These are phyloP conservation scores for Melocanna baccifera DNA, from an alignment of 176 grass and related monocot genomes.

Conservation along the genomic window DNA sequence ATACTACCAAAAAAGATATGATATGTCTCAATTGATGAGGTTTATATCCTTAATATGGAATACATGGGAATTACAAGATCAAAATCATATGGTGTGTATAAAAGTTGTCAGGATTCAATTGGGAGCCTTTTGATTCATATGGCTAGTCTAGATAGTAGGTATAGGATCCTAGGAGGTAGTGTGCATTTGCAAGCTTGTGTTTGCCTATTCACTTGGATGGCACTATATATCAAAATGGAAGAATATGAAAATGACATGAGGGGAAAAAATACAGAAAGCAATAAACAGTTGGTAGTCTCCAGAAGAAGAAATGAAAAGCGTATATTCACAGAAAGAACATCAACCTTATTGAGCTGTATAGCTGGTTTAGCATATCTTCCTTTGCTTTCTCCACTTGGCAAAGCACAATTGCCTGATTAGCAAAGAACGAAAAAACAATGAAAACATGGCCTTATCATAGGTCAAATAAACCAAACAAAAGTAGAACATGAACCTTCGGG, in stretches of 20 bases:
- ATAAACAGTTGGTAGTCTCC: neutral
- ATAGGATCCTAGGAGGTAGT: neutral
- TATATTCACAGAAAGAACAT: conserved; percentile 10
- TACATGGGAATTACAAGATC: neutral
- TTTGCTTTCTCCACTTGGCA: conserved; percentile 99
- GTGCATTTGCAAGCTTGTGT: neutral
- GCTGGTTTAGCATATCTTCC: conserved; percentile 96
- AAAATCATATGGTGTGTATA: neutral
- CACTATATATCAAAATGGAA: neutral
- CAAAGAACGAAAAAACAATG: conserved; percentile 19
- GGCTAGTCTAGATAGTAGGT: neutral
- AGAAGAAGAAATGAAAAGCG: neutral
- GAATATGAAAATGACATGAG: neutral
- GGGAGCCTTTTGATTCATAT: neutral
- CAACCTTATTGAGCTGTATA: conserved; percentile 92
- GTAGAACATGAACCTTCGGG: conserved; percentile 66
- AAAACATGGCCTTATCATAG: neutral
- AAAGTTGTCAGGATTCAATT: neutral
- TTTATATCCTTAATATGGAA: neutral
- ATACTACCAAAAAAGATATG: neutral
- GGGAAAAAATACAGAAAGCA: neutral
- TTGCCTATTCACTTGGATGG: neutral
- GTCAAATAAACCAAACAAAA: neutral
- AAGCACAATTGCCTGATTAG: conserved; percentile 83
- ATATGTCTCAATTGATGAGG: neutral